phyloP scores from a whole-genome alignment of 495 filamentous ascomycete species.

The Lindgomyces ingoldianus region DNA sequence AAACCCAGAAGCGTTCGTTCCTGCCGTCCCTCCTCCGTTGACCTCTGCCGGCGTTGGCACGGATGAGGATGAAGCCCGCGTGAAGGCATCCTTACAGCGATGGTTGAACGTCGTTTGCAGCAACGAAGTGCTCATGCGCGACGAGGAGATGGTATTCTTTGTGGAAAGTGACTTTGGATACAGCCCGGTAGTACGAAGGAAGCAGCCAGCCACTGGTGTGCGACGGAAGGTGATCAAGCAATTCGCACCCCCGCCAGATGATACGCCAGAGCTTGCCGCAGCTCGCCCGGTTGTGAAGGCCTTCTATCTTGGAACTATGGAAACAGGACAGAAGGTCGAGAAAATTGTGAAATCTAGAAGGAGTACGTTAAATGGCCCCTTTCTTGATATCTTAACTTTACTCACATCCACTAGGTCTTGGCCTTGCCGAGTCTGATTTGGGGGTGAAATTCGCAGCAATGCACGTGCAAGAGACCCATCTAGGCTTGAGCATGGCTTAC shows the following conservation, averaged over 20 bases:
- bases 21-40: slow-evolving; percentile 86
- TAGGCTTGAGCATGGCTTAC: slow-evolving; percentile 83
- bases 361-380: slow-evolving; percentile 60
- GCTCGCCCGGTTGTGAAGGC: slow-evolving; percentile 89
- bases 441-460: slow-evolving; percentile 84
- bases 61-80: slow-evolving; percentile 89
- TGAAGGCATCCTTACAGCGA: slow-evolving; percentile 85
- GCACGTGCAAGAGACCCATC: slow-evolving; percentile 84
- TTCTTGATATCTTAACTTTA: not conserved
- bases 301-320: slow-evolving; percentile 95
- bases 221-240: slow-evolving; percentile 95
- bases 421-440: slow-evolving; percentile 89
- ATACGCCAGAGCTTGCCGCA: slow-evolving; percentile 90
- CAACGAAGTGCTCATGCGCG: slow-evolving; percentile 89
- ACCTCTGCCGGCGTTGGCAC: slow-evolving; percentile 95
- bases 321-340: slow-evolving; percentile 92
- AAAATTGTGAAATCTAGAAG: slow-evolving; percentile 87
- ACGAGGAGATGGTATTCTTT: slow-evolving; percentile 96
- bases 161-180: slow-evolving; percentile 99
- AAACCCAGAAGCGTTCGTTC: slow-evolving; percentile 95
- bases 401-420: slow-evolving; percentile 63
- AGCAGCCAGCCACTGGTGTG: slow-evolving; percentile 96
- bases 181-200: slow-evolving; percentile 89
- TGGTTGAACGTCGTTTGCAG: slow-evolving; percentile 92
- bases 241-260: slow-evolving; percentile 95